A percentile compares a stretch with the other conserved stretches of the same genome.
Conservation (phyloP, 805 yeast genomes). For the Saturnispora quitensis region DNA sequence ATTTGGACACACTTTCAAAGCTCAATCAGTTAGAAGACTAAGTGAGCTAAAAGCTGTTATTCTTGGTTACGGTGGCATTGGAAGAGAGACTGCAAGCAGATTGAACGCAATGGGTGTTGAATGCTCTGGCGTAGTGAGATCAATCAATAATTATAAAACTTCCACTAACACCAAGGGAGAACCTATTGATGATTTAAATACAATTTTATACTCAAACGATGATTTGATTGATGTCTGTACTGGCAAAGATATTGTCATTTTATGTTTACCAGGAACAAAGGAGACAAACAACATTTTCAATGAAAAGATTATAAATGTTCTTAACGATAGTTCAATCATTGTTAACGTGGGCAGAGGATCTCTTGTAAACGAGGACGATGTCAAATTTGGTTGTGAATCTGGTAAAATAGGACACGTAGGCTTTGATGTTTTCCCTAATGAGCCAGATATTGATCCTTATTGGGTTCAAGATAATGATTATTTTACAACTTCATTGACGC, state of each 20-base stretch:
- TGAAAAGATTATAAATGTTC: conserved; percentile 33
- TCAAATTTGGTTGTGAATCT: conserved; percentile 47
- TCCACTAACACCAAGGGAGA: conserved; percentile 27
- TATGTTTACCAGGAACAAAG: conserved; percentile 59
- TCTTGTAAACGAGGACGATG: conserved; percentile 57
- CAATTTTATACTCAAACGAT: conserved; percentile 34
- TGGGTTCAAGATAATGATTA: conserved; percentile 9
- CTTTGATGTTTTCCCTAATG: conserved; percentile 61
- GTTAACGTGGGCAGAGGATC: conserved; percentile 73
- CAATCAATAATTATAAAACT: conserved; percentile 18
- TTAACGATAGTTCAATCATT: conserved; percentile 48
- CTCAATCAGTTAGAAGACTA: conserved; percentile 6
- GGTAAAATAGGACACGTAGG: conserved; percentile 63
- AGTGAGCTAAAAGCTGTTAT: conserved; percentile 48
- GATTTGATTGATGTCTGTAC: conserved; percentile 33
- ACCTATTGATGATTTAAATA: conserved; percentile 31
- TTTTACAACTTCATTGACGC: conserved; percentile 43
- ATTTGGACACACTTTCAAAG: conserved; percentile 14
- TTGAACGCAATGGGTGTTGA: conserved; percentile 55
- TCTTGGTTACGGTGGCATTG: conserved; percentile 72
- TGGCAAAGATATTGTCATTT: conserved; percentile 45
- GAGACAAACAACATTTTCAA: conserved; percentile 50
- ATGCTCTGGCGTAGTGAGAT: conserved; percentile 52
- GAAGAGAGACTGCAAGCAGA: conserved; percentile 51
- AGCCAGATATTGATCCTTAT: conserved; percentile 36